Percentiles rank a stretch among this genome's conserved stretches.
Conservation (phyloP, 108 stramenopile species). For the Ochromonas danica region DNA sequence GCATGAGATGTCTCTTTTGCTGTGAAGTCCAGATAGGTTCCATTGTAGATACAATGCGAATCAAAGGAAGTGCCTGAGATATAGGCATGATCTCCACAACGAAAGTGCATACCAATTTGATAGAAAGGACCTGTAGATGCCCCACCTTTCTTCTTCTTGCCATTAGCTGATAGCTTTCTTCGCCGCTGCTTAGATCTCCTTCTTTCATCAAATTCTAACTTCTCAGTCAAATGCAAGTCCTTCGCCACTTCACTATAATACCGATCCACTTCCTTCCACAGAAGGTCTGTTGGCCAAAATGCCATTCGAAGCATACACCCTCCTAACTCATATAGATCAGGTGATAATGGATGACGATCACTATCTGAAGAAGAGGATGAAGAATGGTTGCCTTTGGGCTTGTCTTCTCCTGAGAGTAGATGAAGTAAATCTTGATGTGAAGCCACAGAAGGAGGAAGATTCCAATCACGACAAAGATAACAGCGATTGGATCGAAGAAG, state of each 20-base stretch:
- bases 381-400: neutral
- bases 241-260: neutral
- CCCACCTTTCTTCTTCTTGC: neutral
- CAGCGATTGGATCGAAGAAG: neutral
- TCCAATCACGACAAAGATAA: neutral
- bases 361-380: neutral
- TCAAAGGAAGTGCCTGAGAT: neutral
- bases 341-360: neutral
- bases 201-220: too few species aligned
- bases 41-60: neutral
- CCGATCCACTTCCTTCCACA: slow-evolving; percentile 7
- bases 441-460: too few species aligned
- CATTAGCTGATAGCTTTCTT: neutral
- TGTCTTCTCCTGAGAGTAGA: neutral
- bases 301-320: slow-evolving; percentile 8
- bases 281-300: neutral
- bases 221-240: neutral
- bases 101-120: slow-evolving; percentile 8
- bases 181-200: neutral
- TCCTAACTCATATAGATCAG: neutral
- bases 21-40: neutral
- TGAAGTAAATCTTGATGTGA: neutral
- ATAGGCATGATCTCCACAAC: neutral
- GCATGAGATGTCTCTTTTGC: neutral
- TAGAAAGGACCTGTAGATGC: neutral